Conservation (phyloP, 2,329 filamentous ascomycete species). For the Aspergillus puulaauensis region DNA sequence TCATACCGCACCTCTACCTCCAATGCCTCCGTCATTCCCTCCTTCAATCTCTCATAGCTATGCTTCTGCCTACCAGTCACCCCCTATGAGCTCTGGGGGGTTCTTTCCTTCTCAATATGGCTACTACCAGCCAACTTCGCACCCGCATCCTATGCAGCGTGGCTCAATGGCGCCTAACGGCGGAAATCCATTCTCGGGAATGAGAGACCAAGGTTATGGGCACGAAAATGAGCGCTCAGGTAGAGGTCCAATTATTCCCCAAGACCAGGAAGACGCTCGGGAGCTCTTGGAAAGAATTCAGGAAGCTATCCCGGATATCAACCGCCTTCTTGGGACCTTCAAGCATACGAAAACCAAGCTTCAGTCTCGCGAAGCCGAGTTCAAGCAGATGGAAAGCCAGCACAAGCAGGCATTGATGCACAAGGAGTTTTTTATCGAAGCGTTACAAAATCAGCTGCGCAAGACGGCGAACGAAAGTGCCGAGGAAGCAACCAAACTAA, state of each 20-base stretch:
- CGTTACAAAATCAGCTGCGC: slow-evolving; percentile 51
- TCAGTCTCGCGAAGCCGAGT: slow-evolving; percentile 49
- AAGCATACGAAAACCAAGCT: slow-evolving; percentile 53
- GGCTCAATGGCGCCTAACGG: slow-evolving; percentile 33
- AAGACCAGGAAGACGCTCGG: slow-evolving; percentile 36
- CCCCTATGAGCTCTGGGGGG: slow-evolving; percentile 35
- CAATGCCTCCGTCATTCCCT: slow-evolving; percentile 21
- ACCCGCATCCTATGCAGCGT: slow-evolving; percentile 28
- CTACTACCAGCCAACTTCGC: slow-evolving; percentile 27
- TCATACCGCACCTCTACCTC: slow-evolving; percentile 25
- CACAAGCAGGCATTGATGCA: slow-evolving; percentile 52
- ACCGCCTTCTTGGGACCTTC: slow-evolving; percentile 46
- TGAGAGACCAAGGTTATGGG: slow-evolving; percentile 26
- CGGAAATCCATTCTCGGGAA: slow-evolving; percentile 30
- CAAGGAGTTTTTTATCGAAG: slow-evolving; percentile 55
- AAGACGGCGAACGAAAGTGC: slow-evolving; percentile 51
- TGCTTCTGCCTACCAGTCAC: slow-evolving; percentile 35
- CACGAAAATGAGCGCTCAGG: slow-evolving; percentile 26
- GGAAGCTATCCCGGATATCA: slow-evolving; percentile 48
- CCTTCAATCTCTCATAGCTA: slow-evolving; percentile 24
- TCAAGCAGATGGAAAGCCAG: slow-evolving; percentile 49
- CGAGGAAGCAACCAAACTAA: slow-evolving; percentile 46
- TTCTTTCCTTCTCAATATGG: slow-evolving; percentile 33
- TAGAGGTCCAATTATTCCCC: slow-evolving; percentile 28
- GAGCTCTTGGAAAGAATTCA: slow-evolving; percentile 46